Percentiles rank a stretch among this genome's conserved stretches.
phyloP scores from a whole-genome alignment of 345 rosid genomes.

The Eucalyptus polyanthemos region DNA sequence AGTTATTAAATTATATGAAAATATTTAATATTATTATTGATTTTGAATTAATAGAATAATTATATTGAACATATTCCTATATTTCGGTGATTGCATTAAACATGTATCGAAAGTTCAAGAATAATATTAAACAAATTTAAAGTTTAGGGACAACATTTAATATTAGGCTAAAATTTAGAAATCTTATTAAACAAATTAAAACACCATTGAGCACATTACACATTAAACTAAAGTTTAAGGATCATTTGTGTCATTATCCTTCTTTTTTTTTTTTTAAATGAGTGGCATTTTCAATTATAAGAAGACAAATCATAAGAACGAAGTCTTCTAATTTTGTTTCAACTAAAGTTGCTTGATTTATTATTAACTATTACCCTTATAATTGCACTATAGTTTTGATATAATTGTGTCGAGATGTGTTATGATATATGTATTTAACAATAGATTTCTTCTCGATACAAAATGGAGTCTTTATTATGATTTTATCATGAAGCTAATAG shows the following conservation, averaged over 20 bases:
- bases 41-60: too few species aligned
- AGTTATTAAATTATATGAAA: too few species aligned
- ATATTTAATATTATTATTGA: fast-evolving
- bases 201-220: fast-evolving
- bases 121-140: too few species aligned
- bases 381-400: not conserved
- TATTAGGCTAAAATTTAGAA: too few species aligned
- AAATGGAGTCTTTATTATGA: too few species aligned
- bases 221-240: fast-evolving
- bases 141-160: fast-evolving
- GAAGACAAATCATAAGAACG: not conserved
- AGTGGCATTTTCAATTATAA: not conserved
- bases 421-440: not conserved
- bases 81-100: fast-evolving
- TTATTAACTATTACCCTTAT: not conserved
- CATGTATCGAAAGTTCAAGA: fast-evolving
- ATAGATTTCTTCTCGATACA: not conserved
- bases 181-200: too few species aligned
- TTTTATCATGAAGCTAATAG: too few species aligned
- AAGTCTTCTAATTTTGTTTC: not conserved
- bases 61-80: too few species aligned
- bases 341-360: not conserved
- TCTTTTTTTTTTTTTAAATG: not conserved
- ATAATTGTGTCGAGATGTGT: not conserved
- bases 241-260: too few species aligned